A percentile compares a stretch with the other conserved stretches of the same genome.
phyloP scores from a whole-genome alignment of 371 early-diverging fungal species.

The Syncephalastrum monosporum region DNA sequence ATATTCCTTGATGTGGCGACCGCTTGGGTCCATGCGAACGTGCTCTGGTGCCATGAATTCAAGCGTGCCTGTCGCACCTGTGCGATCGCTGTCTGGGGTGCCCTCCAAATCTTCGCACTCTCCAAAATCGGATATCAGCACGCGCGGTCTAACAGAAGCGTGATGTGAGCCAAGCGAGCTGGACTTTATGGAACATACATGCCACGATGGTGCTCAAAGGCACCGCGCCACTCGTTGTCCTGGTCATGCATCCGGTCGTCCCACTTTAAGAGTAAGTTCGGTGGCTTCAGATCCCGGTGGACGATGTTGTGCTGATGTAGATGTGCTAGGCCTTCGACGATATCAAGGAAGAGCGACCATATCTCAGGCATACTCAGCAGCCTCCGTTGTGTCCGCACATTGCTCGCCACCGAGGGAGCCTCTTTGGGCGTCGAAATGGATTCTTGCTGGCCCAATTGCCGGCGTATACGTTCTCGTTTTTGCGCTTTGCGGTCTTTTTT shows the following conservation, averaged over 20 bases:
- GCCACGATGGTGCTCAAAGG: constrained; percentile 19
- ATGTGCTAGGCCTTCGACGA: constrained; percentile 85
- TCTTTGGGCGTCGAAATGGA: constrained; percentile 3
- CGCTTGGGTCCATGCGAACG: constrained; percentile 44
- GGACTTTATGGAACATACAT: constrained; percentile 3
- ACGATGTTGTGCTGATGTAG: constrained; percentile 80
- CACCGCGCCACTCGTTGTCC: constrained; percentile 25
- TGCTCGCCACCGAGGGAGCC: neutral
- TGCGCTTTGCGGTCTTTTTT: constrained; percentile 23
- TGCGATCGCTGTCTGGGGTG: constrained; percentile 63
- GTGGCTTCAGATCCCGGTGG: constrained; percentile 92
- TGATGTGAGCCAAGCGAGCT: neutral
- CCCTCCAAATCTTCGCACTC: constrained; percentile 84
- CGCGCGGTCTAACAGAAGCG: constrained; percentile 60
- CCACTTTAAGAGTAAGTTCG: constrained; percentile 83
- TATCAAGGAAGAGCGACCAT: constrained; percentile 83
- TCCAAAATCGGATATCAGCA: constrained; percentile 94
- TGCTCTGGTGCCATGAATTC: constrained; percentile 95
- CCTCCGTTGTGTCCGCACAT: constrained; percentile 23
- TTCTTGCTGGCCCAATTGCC: constrained; percentile 21
- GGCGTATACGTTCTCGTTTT: constrained; percentile 39
- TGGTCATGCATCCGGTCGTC: constrained; percentile 30
- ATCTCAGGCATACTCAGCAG: constrained; percentile 70
- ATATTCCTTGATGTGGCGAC: constrained; percentile 70
- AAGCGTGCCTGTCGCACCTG: constrained; percentile 94